Conservation (phyloP, 805 yeast genomes). For the Kuraishia ogatae region DNA sequence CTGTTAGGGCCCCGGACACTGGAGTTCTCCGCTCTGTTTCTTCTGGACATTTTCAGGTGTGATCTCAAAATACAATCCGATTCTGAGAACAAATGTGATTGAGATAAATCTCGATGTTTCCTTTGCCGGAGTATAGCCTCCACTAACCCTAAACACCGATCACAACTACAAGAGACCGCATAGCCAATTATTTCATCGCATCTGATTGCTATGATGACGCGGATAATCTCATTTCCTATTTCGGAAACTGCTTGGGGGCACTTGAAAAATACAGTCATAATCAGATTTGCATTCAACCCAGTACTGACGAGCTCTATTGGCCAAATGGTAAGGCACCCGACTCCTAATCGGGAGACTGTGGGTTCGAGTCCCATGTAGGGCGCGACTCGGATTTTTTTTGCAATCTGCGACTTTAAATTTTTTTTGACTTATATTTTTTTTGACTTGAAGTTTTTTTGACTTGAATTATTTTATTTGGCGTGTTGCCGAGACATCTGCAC, state of each 20-base stretch:
- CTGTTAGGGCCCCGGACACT: conserved; percentile 60
- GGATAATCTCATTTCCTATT: background rate
- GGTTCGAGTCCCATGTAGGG: conserved; percentile 36
- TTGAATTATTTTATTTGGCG: background rate
- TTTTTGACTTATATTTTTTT: background rate
- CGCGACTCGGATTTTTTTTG: conserved; percentile 12
- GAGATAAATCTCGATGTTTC: too few relatives aligned
- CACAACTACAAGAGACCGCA: background rate
- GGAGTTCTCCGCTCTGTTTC: conserved; percentile 4
- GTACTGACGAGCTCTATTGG: conserved; percentile 25
- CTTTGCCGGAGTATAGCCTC: too few relatives aligned
- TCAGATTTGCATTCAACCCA: background rate
- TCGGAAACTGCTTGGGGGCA: background rate
- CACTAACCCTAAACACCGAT: too few relatives aligned
- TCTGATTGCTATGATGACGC: background rate
- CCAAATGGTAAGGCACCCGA: conserved; percentile 39
- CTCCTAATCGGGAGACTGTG: conserved; percentile 37
- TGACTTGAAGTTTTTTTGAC: background rate
- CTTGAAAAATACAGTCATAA: background rate
- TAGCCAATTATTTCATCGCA: background rate
- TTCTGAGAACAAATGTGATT: too few relatives aligned
- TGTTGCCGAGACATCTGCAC: background rate
- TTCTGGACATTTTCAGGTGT: conserved; percentile 4
- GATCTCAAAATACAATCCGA: too few relatives aligned
- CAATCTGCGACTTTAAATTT: too few relatives aligned